Conservation (phyloP, 345 rosid genomes). For the Eucalyptus curtisii region DNA sequence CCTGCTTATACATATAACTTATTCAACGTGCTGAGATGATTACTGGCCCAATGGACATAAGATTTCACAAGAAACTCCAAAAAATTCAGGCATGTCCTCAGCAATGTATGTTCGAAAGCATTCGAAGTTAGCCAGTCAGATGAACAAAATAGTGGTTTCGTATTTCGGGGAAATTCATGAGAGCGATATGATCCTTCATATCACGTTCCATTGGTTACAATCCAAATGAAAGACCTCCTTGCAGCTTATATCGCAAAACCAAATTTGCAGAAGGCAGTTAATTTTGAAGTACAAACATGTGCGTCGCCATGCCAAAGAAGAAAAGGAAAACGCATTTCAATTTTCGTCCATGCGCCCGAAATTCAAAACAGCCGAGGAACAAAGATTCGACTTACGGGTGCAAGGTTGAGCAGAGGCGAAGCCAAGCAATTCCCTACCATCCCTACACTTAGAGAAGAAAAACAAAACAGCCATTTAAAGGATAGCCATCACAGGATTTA, state of each 20-base stretch:
- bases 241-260: neutral
- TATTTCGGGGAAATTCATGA: neutral
- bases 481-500: neutral
- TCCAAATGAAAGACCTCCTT: neutral
- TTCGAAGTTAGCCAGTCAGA: neutral
- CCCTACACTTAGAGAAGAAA: constrained; percentile 10
- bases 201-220: neutral
- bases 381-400: neutral
- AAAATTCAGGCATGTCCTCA: neutral
- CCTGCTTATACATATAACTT: neutral
- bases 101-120: neutral
- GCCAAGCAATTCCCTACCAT: constrained; percentile 50
- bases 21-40: neutral
- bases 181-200: neutral
- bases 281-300: neutral
- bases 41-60: neutral
- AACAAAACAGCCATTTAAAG: neutral
- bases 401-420: constrained; percentile 36
- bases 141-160: neutral
- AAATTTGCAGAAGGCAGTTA: constrained; percentile 15
- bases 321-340: neutral
- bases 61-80: neutral
- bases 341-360: neutral
- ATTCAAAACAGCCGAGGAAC: neutral
- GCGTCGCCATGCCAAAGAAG: neutral